Conservation (phyloP, 257 asterid species). For the Nicotiana benthamiana region DNA sequence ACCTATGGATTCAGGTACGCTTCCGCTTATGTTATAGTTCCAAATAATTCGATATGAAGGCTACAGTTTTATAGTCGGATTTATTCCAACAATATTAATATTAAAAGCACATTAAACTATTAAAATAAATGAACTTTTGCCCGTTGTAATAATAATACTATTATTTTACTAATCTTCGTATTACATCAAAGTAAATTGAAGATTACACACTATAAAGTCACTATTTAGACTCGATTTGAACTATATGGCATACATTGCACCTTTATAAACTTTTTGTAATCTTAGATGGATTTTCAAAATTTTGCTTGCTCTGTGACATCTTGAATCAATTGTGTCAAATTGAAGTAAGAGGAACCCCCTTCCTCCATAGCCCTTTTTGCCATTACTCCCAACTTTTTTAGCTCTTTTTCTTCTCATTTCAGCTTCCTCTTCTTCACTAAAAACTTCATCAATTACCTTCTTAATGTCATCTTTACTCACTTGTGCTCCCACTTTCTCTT, state of each 20-base stretch:
- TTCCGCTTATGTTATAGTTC: too few species aligned
- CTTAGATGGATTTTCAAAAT: not conserved
- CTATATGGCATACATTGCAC: not conserved
- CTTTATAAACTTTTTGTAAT: not conserved
- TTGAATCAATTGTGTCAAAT: slow-evolving; percentile 24
- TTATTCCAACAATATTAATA: too few species aligned
- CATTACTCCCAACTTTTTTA: slow-evolving; percentile 17
- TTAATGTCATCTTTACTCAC: slow-evolving; percentile 17
- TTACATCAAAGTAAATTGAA: not conserved
- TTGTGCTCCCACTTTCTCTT: not conserved
- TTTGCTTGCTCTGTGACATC: slow-evolving; percentile 12
- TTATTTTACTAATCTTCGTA: not conserved
- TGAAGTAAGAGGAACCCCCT: slow-evolving; percentile 34
- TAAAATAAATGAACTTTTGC: too few species aligned
- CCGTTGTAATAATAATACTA: too few species aligned
- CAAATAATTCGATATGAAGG: too few species aligned
- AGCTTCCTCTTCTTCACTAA: slow-evolving; percentile 26
- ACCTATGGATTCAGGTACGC: too few species aligned
- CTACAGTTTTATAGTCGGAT: too few species aligned
- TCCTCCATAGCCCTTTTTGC: slow-evolving; percentile 24
- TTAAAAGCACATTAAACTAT: too few species aligned
- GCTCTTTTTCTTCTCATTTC: slow-evolving; percentile 31
- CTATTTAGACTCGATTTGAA: not conserved
- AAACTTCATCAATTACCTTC: slow-evolving; percentile 13
- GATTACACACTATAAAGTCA: not conserved